Percentiles rank a stretch among this genome's conserved stretches.
Conservation (phyloP, 176 grass and related monocot genomes). For the Ananas comosus region DNA sequence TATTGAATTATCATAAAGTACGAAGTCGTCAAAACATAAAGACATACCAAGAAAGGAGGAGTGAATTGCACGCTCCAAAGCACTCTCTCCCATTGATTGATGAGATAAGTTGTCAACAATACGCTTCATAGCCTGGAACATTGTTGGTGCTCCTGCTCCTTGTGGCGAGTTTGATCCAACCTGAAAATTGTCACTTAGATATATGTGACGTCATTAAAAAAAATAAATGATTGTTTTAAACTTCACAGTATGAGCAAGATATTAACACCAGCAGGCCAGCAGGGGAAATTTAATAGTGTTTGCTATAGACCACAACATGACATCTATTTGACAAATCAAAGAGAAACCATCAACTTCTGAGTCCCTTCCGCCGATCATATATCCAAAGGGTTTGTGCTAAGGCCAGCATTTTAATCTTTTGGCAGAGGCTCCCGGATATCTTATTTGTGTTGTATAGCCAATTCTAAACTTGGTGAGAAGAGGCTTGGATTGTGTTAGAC, state of each 20-base stretch:
- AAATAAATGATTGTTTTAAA: not conserved
- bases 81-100: slow-evolving; percentile 71
- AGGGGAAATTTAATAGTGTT: not conserved
- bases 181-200: slow-evolving; percentile 26
- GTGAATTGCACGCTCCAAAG: slow-evolving; percentile 75
- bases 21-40: not conserved
- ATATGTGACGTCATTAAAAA: not conserved
- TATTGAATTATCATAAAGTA: not conserved
- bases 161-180: slow-evolving; percentile 89
- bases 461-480: no score
- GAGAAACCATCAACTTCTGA: no score
- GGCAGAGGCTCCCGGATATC: no score
- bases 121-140: slow-evolving; percentile 82
- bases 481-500: no score
- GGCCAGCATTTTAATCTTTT: no score
- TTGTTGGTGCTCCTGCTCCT: slow-evolving; percentile 86
- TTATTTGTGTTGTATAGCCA: no score
- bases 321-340: not conserved
- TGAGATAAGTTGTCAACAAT: slow-evolving; percentile 61
- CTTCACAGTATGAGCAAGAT: not conserved
- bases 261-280: not conserved
- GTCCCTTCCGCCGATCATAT: no score
- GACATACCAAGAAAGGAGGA: slow-evolving; percentile 88
- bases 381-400: no score
- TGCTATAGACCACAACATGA: not conserved